These are phyloP conservation scores for Ophiosphaerella herpotricha DNA, from an alignment of 2,329 filamentous ascomycete species.

Conservation along the genomic window DNA sequence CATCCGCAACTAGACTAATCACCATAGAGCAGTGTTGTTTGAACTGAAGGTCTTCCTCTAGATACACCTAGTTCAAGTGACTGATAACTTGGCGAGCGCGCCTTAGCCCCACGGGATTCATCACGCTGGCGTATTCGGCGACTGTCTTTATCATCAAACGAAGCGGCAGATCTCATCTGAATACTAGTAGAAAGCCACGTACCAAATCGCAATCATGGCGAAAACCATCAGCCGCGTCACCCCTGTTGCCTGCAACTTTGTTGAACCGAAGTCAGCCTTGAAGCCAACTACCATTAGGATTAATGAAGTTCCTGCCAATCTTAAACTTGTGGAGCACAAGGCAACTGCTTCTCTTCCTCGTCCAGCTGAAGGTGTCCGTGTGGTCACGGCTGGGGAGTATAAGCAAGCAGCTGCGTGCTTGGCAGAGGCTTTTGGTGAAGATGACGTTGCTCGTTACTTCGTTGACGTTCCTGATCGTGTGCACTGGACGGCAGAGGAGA, in stretches of 20 bases:
- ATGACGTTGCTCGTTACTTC: slow-evolving; percentile 76
- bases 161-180: slow-evolving; percentile 55
- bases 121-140: slow-evolving; percentile 49
- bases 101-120: slow-evolving; percentile 27
- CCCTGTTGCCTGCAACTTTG: slow-evolving; percentile 35
- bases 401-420: slow-evolving; percentile 72
- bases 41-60: slow-evolving; percentile 33
- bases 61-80: slow-evolving; percentile 41
- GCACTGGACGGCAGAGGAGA: slow-evolving; percentile 66
- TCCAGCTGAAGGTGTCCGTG: slow-evolving; percentile 60
- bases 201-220: slow-evolving; percentile 54
- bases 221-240: slow-evolving; percentile 40
- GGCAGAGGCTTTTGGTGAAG: slow-evolving; percentile 76
- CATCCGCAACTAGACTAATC: slow-evolving; percentile 40
- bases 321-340: slow-evolving; percentile 37
- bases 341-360: slow-evolving; percentile 25
- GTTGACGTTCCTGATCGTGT: slow-evolving; percentile 71
- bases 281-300: slow-evolving; percentile 37
- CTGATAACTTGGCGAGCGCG: slow-evolving; percentile 31
- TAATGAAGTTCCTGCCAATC: slow-evolving; percentile 37
- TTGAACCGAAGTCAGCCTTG: slow-evolving; percentile 47
- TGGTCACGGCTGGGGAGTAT: slow-evolving; percentile 68
- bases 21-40: slow-evolving; percentile 40
- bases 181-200: slow-evolving; percentile 47
- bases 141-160: slow-evolving; percentile 48